Conservation (phyloP, 345 rosid genomes). For the Eucalyptus polybractea region DNA sequence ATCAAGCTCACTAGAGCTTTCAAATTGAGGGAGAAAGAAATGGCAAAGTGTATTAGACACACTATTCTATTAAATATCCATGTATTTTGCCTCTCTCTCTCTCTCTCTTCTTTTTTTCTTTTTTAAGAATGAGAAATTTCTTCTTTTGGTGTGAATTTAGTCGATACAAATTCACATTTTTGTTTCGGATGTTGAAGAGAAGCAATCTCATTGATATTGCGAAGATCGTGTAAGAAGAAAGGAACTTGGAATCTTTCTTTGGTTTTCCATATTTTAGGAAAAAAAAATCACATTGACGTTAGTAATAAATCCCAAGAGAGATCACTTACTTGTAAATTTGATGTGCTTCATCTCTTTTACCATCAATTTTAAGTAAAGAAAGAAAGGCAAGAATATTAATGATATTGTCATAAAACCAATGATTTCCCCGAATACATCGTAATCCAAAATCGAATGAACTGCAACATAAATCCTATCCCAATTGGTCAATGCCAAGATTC, state of each 20-base stretch:
- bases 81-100: no score
- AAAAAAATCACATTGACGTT: neutral
- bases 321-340: neutral
- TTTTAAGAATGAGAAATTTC: neutral
- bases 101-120: fast-evolving
- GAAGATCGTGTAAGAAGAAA: neutral
- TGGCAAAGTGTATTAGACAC: no score
- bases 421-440: neutral
- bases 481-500: neutral
- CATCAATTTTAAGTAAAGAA: neutral
- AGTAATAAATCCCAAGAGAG: neutral
- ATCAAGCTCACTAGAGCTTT: no score
- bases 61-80: no score
- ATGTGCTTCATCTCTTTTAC: neutral
- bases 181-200: neutral
- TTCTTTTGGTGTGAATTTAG: neutral
- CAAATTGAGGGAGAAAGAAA: no score
- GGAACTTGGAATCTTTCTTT: neutral
- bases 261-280: no score
- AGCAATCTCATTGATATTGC: neutral
- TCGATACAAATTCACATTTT: neutral
- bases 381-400: neutral
- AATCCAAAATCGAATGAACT: neutral
- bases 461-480: neutral
- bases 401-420: neutral